phyloP scores from a whole-genome alignment of 2,329 filamentous ascomycete genomes.

The Sordariomycetes sp. region DNA sequence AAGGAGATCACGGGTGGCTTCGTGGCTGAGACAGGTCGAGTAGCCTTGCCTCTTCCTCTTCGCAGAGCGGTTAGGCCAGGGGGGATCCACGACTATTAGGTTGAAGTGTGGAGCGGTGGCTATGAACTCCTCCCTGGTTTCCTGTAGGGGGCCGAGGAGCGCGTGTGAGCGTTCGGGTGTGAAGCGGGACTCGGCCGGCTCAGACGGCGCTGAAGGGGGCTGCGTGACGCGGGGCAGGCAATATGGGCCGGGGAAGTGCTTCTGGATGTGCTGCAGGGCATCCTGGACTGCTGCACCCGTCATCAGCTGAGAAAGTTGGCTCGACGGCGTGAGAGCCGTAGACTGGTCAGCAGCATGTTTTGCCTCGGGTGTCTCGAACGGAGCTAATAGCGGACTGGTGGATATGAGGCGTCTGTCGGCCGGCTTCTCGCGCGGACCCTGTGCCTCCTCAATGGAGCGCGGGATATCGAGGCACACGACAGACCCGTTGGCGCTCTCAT shows the following conservation, averaged over 20 bases:
- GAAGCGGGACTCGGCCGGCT: not conserved
- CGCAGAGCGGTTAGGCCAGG: slow-evolving; percentile 72
- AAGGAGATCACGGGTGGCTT: slow-evolving; percentile 39
- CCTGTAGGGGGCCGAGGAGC: slow-evolving; percentile 37
- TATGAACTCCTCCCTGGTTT: slow-evolving; percentile 27
- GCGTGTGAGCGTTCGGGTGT: slow-evolving; percentile 2
- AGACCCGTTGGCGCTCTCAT: slow-evolving; percentile 22
- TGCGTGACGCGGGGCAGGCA: slow-evolving; percentile 27
- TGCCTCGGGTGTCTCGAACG: slow-evolving; percentile 4
- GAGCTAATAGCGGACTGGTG: slow-evolving; percentile 10
- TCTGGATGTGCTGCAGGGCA: slow-evolving; percentile 27
- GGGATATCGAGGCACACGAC: slow-evolving; percentile 59
- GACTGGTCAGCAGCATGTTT: not conserved
- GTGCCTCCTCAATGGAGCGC: slow-evolving; percentile 55
- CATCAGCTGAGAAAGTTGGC: slow-evolving; percentile 45
- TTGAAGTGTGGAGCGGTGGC: slow-evolving; percentile 44
- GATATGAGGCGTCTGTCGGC: slow-evolving; percentile 33
- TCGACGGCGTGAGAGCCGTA: slow-evolving; percentile 23
- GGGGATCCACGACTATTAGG: slow-evolving; percentile 63
- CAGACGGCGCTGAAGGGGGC: not conserved
- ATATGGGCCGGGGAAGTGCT: slow-evolving; percentile 30
- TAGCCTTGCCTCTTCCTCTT: slow-evolving; percentile 45
- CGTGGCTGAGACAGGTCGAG: slow-evolving; percentile 30
- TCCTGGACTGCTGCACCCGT: slow-evolving; percentile 31
- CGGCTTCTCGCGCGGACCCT: slow-evolving; percentile 32